Base-by-base conservation (phyloP, 495 filamentous ascomycete genomes). In the Penicillium odoratum region DNA sequence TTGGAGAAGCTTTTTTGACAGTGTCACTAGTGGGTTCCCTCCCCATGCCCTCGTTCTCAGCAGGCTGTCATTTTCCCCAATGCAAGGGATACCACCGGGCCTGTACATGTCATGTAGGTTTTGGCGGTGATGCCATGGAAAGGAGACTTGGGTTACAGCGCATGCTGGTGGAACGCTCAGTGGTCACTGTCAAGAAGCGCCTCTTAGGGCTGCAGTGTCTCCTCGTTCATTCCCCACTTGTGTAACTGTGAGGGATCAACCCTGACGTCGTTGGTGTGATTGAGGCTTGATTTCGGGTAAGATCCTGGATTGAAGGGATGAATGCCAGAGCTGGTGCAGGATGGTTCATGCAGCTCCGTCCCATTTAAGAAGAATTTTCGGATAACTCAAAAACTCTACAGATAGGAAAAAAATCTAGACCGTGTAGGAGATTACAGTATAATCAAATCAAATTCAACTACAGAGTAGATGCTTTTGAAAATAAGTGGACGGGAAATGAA, bases 1-100 rank as follows among this genome's bases (percentile, higher is more conserved):
- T 33, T 25, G 7, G 51, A 34, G 51, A 59, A 55, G 38, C n/a
- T 59, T 60, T 60, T 11, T 33, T 47, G 40, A 56, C 34, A 47
- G 29, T 18, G 42, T 56, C 53, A 56, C 31, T 18, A 13, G 45
- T 50, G 16, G 43, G 38, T 43, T 38, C 45, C 34, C 16, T 53
- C 21, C 46, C n/a, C 10, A 13, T 34, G 29, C 45, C 26, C 48
- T 51, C 52, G 52, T 33, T 40, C 15, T 16, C 4, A 15, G 38
- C 15, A n/a, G 38, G 38, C 38, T 40, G 38, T 40, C 38, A 40
- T 9, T 40, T 40, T 40, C 7, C 7, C 38, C 4, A 38, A 57
- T 7, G 59, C 55, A 62, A 62, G 59, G 59, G 59, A 28, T 47
- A 13, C 15, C 28, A 18, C 4, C n/a, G 38, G 44, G 4, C 11